Percentiles rank a stretch among this genome's conserved stretches.
phyloP scores from a whole-genome alignment of 2,329 filamentous ascomycete species.

The Celoporthe dispersa region DNA sequence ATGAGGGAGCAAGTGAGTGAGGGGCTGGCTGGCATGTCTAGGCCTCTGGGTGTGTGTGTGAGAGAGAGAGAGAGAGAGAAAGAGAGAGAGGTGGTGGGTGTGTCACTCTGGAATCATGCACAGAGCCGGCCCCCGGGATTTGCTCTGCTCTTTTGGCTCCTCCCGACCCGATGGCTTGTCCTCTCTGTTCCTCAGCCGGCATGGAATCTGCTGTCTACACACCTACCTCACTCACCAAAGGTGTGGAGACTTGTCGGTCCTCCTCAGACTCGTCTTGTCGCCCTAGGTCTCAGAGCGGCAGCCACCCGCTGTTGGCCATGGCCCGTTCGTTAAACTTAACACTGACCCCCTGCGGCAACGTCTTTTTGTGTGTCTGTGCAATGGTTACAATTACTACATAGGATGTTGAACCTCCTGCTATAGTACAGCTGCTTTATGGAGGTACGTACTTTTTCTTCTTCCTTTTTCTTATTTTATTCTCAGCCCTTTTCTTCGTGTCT shows the following conservation, averaged over 20 bases:
- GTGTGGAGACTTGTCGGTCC: neutral
- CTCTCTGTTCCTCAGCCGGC: no score
- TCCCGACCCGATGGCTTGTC: no score
- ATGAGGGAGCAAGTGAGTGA: neutral
- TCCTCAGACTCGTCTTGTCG: conserved; percentile 12
- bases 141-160: no score
- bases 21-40: neutral
- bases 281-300: conserved; percentile 20
- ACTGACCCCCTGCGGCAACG: conserved; percentile 15
- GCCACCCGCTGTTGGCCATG: conserved; percentile 11
- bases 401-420: neutral
- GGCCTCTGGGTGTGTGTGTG: neutral
- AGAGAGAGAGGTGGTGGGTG: neutral
- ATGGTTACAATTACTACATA: neutral
- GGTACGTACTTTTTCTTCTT: neutral
- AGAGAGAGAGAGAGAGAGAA: no score
- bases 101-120: neutral
- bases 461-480: neutral
- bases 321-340: conserved; percentile 2
- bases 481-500: neutral
- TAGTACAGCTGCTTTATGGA: neutral
- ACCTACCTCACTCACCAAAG: neutral
- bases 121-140: neutral
- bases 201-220: no score
- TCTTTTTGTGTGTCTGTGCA: conserved; percentile 14